Evolutionary conservation across 163 green algal species (phyloP).

Genomic region (Scenedesmus sp.): DNA sequence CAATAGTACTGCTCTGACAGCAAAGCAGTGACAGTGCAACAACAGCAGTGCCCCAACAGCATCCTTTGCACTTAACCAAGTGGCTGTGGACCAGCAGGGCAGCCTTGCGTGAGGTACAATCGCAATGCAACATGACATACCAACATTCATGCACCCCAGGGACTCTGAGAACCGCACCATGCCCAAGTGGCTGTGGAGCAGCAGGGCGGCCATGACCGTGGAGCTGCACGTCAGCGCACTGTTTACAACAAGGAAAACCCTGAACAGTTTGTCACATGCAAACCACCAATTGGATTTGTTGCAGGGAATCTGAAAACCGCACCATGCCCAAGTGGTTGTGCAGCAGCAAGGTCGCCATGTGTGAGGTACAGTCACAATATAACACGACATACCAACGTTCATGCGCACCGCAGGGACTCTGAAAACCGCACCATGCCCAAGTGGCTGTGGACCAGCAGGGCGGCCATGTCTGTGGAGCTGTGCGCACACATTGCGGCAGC

Average conservation of each 20-base stretch:
- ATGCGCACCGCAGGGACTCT: neutral
- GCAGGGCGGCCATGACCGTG: neutral
- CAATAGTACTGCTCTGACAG: too few relatives aligned
- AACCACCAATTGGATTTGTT: neutral
- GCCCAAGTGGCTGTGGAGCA: constrained; percentile 8
- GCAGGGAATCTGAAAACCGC: constrained; percentile 10
- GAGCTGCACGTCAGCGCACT: neutral
- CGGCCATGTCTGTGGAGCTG: constrained; percentile 14
- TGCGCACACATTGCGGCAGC: constrained; percentile 23
- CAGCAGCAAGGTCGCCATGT: too few relatives aligned
- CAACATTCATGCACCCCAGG: neutral
- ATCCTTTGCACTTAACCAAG: too few relatives aligned
- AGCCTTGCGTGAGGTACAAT: too few relatives aligned
- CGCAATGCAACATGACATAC: too few relatives aligned
- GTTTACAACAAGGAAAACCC: too few relatives aligned
- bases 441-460: neutral
- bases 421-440: neutral
- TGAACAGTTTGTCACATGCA: neutral
- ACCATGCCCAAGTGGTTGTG: neutral
- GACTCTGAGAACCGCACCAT: neutral
- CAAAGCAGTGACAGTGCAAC: too few relatives aligned
- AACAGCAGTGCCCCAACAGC: too few relatives aligned
- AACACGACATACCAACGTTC: too few relatives aligned
- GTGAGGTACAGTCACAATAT: too few relatives aligned
- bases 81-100: too few relatives aligned